These are phyloP conservation scores for Anisodus tanguticus DNA, from an alignment of 257 asterid genomes.

Conservation along the genomic window DNA sequence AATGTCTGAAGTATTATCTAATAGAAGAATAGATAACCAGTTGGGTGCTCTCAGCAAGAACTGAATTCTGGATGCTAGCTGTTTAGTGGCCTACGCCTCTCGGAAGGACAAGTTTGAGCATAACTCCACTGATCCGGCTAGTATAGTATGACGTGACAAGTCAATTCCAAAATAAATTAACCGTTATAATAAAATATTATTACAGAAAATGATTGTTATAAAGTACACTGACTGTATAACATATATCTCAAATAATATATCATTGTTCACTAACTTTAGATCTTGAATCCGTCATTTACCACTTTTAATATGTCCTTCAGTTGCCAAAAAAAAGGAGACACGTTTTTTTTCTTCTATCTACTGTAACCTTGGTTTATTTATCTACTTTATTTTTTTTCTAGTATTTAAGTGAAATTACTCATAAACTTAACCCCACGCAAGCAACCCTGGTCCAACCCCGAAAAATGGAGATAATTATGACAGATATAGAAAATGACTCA, in stretches of 20 bases:
- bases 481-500: neutral
- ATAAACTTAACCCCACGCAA: neutral
- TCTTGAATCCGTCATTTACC: neutral
- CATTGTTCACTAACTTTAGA: neutral
- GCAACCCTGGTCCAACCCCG: neutral
- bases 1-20: neutral
- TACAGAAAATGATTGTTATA: too few species aligned
- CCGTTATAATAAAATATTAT: too few species aligned
- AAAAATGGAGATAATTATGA: slow-evolving; percentile 30
- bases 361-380: neutral
- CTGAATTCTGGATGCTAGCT: neutral
- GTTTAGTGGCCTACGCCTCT: neutral
- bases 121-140: neutral
- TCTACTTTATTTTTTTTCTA: neutral
- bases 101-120: neutral
- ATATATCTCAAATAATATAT: too few species aligned
- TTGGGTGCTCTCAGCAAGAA: neutral
- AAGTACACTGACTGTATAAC: too few species aligned
- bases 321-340: neutral
- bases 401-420: neutral
- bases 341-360: neutral
- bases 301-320: neutral
- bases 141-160: too few species aligned
- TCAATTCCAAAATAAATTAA: too few species aligned
- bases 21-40: neutral